These are phyloP conservation scores for Alternaria sp. DNA, from an alignment of 2,329 filamentous ascomycete species.

Conservation along the genomic window DNA sequence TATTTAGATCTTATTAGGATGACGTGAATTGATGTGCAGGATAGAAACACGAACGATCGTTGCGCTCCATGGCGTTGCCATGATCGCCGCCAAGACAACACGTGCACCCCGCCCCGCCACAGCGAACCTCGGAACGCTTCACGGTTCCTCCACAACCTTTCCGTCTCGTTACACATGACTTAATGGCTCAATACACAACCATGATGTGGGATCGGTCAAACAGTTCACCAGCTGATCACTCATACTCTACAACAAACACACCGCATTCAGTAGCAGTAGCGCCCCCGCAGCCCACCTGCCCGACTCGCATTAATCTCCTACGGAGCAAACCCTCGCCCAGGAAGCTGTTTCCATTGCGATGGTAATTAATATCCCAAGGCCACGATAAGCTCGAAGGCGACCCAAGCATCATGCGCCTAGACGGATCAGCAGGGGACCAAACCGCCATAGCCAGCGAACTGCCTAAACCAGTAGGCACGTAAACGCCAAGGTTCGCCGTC, in stretches of 20 bases:
- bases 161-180: neutral
- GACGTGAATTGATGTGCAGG: too few relatives aligned
- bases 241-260: neutral
- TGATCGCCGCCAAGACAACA: neutral
- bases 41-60: neutral
- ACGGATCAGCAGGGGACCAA: constrained; percentile 20
- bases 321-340: constrained; percentile 31
- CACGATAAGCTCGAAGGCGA: constrained; percentile 21
- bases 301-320: constrained; percentile 27
- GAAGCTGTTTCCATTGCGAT: constrained; percentile 26
- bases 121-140: neutral
- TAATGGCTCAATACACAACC: neutral
- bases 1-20: neutral
- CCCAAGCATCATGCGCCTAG: constrained; percentile 14
- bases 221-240: neutral
- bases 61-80: neutral
- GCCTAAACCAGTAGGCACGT: constrained; percentile 16
- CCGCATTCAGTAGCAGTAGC: neutral
- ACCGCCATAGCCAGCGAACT: constrained; percentile 15
- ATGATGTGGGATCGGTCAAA: neutral
- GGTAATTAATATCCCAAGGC: constrained; percentile 35
- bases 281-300: constrained; percentile 31
- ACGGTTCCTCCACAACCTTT: neutral
- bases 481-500: neutral
- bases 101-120: neutral